Conservation (phyloP, 345 rosid genomes). For the Brassica incana region DNA sequence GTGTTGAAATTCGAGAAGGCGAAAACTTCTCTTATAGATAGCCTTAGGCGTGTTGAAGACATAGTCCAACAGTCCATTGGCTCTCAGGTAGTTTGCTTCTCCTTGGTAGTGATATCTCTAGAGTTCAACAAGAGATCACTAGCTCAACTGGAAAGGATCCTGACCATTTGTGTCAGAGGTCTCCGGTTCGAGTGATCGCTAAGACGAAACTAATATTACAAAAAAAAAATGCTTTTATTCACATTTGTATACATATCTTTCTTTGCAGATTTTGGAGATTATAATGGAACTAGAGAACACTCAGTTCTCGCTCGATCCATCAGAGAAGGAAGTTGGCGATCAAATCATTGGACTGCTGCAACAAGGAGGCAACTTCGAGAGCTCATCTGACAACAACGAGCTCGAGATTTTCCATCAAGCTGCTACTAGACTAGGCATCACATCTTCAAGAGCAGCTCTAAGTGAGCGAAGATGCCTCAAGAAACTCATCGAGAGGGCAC, state of each 20-base stretch:
- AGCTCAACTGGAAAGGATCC: too few relatives aligned
- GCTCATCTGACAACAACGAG: slow-evolving; percentile 61
- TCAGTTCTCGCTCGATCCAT: slow-evolving; percentile 60
- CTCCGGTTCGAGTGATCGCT: too few relatives aligned
- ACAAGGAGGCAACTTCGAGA: slow-evolving; percentile 79
- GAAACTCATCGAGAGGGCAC: slow-evolving; percentile 90
- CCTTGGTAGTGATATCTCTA: too few relatives aligned
- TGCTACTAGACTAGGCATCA: slow-evolving; percentile 77
- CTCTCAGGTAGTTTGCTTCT: slow-evolving; percentile 60
- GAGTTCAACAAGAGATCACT: too few relatives aligned
- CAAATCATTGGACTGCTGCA: slow-evolving; percentile 79
- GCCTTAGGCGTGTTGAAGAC: slow-evolving; percentile 90
- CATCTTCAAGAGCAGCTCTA: slow-evolving; percentile 87
- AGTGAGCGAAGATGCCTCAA: slow-evolving; percentile 90
- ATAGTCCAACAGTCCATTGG: slow-evolving; percentile 83
- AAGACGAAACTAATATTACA: too few relatives aligned
- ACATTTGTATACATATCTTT: not conserved
- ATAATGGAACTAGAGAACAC: slow-evolving; percentile 63
- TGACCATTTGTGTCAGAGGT: too few relatives aligned
- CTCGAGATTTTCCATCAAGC: slow-evolving; percentile 90
- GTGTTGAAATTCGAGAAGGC: slow-evolving; percentile 84
- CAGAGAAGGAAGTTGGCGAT: slow-evolving; percentile 90
- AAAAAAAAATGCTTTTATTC: not conserved
- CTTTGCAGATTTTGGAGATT: slow-evolving; percentile 74
- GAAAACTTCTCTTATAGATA: slow-evolving; percentile 65